Conservation (phyloP, 305 asterid genomes). For the Fraxinus latifolia region DNA sequence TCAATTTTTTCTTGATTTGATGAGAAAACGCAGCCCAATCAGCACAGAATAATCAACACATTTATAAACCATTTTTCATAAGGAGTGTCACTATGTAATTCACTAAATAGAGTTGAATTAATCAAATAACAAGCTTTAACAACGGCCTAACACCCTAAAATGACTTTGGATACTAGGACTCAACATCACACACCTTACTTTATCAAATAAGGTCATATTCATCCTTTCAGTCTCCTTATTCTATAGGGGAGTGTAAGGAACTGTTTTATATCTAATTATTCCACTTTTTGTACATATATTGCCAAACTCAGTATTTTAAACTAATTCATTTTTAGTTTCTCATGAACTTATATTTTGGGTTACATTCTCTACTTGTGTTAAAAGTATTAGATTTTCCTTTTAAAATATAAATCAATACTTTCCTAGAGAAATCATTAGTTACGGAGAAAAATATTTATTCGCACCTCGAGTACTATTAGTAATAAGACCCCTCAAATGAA, state of each 20-base stretch:
- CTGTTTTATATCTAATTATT: too few relatives aligned
- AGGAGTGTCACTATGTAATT: neutral
- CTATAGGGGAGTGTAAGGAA: neutral
- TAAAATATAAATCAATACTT: too few relatives aligned
- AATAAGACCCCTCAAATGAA: too few relatives aligned
- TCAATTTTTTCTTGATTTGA: neutral
- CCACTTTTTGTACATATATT: neutral
- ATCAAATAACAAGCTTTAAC: neutral
- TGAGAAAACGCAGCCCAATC: too few relatives aligned
- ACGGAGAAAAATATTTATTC: too few relatives aligned
- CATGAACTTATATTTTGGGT: too few relatives aligned
- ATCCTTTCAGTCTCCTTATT: neutral
- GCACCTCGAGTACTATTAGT: neutral
- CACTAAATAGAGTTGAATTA: neutral
- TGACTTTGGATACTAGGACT: neutral
- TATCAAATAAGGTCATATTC: neutral
- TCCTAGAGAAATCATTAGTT: neutral
- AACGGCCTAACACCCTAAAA: neutral
- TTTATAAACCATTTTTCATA: too few relatives aligned
- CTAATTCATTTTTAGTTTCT: neutral
- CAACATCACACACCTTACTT: neutral
- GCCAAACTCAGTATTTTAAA: neutral
- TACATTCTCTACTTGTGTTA: neutral
- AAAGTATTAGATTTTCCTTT: neutral
- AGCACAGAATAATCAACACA: neutral